Evolutionary conservation across 2,329 filamentous ascomycete genomes (phyloP).

Genomic region (Apiospora malaysiana): DNA sequence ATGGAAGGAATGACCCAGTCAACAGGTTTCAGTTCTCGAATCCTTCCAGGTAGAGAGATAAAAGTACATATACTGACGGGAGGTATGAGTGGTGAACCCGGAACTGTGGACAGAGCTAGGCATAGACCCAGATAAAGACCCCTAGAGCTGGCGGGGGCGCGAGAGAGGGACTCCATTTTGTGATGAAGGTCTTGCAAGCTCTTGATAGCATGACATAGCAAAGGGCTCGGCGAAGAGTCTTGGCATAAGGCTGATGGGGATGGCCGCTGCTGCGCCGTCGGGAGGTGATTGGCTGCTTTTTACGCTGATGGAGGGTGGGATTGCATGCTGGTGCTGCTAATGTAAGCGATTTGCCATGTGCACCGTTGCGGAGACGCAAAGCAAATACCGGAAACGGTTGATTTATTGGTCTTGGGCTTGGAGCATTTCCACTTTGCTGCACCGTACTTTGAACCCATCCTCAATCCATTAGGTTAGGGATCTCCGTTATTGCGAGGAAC

Average conservation of each 20-base stretch:
- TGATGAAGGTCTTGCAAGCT: not conserved
- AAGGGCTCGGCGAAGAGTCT: not conserved
- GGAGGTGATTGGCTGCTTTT: not conserved
- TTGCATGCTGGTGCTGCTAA: not conserved
- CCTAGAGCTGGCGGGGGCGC: not conserved
- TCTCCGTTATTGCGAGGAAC: not conserved
- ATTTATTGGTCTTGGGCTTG: not conserved
- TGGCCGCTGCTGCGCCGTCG: not conserved
- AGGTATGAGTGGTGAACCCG: not conserved
- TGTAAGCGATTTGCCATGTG: not conserved
- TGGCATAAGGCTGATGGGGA: constrained; percentile 17
- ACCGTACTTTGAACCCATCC: not conserved
- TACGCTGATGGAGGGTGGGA: constrained; percentile 13
- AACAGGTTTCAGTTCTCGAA: not conserved
- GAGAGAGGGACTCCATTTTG: not conserved
- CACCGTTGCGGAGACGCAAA: not conserved
- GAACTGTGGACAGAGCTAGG: not conserved
- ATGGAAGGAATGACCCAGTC: not conserved
- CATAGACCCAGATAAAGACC: not conserved
- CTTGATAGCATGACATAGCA: constrained; percentile 16
- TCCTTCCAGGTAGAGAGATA: constrained; percentile 12
- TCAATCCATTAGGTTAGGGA: not conserved
- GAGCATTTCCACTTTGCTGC: not conserved
- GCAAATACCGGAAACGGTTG: not conserved
- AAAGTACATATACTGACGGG: not conserved